phyloP scores from a whole-genome alignment of 2,329 filamentous ascomycete species.

The Pestalotiopsis fici region DNA sequence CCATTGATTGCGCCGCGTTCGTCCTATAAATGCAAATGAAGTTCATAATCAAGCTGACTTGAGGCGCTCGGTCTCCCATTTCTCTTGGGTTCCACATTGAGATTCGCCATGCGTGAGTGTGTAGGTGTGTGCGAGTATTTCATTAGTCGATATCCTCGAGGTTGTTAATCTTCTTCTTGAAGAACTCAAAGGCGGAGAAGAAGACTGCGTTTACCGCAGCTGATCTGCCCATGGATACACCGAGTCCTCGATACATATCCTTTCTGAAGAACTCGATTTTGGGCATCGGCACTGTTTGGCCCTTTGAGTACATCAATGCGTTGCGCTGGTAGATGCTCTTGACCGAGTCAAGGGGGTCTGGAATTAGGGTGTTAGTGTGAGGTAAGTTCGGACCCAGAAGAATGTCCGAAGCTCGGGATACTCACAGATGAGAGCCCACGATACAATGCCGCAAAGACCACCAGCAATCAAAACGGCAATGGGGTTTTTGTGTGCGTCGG shows the following conservation, averaged over 20 bases:
- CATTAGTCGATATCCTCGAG: conserved; percentile 43
- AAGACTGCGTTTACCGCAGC: conserved; percentile 86
- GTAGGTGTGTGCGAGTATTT: not conserved
- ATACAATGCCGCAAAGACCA: conserved; percentile 79
- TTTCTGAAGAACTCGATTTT: conserved; percentile 77
- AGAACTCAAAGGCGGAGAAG: conserved; percentile 84
- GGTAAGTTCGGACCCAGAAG: not conserved
- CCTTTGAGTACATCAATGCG: conserved; percentile 68
- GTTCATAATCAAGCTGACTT: not conserved
- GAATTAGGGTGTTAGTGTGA: not conserved
- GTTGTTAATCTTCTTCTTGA: conserved; percentile 68
- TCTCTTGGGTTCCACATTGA: not conserved
- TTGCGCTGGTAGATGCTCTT: conserved; percentile 87
- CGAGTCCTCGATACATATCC: conserved; percentile 80
- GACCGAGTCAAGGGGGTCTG: conserved; percentile 75
- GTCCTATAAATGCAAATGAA: not conserved
- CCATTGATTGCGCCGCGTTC: conserved; percentile 12
- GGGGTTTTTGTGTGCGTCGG: conserved; percentile 75
- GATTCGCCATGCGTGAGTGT: not conserved
- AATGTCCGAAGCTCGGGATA: conserved; percentile 15
- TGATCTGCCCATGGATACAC: conserved; percentile 80
- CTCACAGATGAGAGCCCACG: conserved; percentile 77
- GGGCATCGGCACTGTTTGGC: conserved; percentile 65
- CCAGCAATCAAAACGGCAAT: conserved; percentile 77
- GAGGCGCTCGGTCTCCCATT: not conserved